These are phyloP conservation scores for Gaeumannomyces tritici DNA, from an alignment of 2,329 filamentous ascomycete species.

Conservation along the genomic window DNA sequence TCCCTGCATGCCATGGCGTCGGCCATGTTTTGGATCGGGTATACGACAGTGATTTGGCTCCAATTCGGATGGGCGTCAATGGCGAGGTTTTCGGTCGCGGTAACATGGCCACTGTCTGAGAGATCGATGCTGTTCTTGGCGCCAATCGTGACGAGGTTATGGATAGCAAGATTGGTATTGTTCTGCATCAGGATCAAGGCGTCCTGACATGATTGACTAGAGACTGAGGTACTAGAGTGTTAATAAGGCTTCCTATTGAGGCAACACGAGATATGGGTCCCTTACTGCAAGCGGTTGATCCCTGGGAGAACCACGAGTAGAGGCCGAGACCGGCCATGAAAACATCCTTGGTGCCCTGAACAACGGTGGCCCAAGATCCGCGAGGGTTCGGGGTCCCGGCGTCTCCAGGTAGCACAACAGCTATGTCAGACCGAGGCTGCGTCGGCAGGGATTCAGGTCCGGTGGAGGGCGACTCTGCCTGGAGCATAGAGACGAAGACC, in stretches of 20 bases:
- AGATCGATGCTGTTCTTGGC: slow-evolving; percentile 16
- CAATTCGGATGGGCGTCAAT: slow-evolving; percentile 17
- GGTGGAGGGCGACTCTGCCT: slow-evolving; percentile 31
- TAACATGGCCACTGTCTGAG: slow-evolving; percentile 15
- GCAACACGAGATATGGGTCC: too few relatives aligned
- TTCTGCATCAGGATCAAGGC: slow-evolving; percentile 14
- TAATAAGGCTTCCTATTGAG: neutral
- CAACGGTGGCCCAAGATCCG: neutral
- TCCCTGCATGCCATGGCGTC: slow-evolving; percentile 1
- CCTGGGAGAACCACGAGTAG: slow-evolving; percentile 6
- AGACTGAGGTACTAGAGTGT: slow-evolving; percentile 6
- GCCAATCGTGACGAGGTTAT: slow-evolving; percentile 21
- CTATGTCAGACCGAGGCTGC: slow-evolving; percentile 25
- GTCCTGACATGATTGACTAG: slow-evolving; percentile 15
- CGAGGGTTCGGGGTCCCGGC: neutral
- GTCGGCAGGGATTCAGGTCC: slow-evolving; percentile 31
- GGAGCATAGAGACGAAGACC: slow-evolving; percentile 35
- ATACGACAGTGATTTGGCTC: slow-evolving; percentile 16
- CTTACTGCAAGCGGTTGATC: neutral
- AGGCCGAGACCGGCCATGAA: slow-evolving; percentile 1
- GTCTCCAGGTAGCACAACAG: slow-evolving; percentile 4
- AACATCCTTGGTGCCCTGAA: slow-evolving; percentile 8
- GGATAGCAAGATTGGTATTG: slow-evolving; percentile 11
- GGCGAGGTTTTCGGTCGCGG: slow-evolving; percentile 17
- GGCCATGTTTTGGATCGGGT: neutral